Evolutionary conservation across 2,329 filamentous ascomycete species (phyloP), one percentile per base, ranked within the genome.

Genomic region (Alternaria solani): DNA sequence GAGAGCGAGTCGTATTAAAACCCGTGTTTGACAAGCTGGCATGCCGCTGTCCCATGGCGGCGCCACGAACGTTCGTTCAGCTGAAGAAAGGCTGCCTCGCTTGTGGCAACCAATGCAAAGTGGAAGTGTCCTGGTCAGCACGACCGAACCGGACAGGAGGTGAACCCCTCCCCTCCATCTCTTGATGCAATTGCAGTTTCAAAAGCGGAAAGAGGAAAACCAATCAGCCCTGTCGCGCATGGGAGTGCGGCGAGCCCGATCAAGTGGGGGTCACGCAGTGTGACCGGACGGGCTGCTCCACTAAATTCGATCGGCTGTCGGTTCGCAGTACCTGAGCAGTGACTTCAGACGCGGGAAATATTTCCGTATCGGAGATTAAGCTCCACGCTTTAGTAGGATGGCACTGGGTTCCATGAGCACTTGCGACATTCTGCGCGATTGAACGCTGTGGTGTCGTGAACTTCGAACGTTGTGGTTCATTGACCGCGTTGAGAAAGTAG

Each of bases 251-350:
- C 34, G 18, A 46, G 46, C 14, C 48, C 48, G 55, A 44, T 4
- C 26, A 26, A 55, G 44, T 47, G 51, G 57, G 51, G 51, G 51
- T 30, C n/a, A 16, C n/a, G 36, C 18, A 44, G 26, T 32, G 9
- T 43, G 43, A 32, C 51, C 34, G 51, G 44, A 23, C 44, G n/a
- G 38, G 30, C 44, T 25, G 32, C 30, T 43, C 30, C 44, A 30
- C 44, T 34, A 43, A 44, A 34, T 12, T 55, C 23, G 12, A 47
- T 53, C 49, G 23, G 43, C 32, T 32, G 42, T 57, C 55, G 34
- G 46, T 48, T 48, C 20, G 30, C 30, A 20, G 46, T 48, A 34
- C 30, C 34, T 36, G 30, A 18, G 46, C 39, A 41, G 9, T 41
- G 39, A 41, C 18, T 41, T 41, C n/a, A 23, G 18, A 12, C 7